Conservation (phyloP, 116 monocot genomes). For the Papilionanthe hybrid region DNA sequence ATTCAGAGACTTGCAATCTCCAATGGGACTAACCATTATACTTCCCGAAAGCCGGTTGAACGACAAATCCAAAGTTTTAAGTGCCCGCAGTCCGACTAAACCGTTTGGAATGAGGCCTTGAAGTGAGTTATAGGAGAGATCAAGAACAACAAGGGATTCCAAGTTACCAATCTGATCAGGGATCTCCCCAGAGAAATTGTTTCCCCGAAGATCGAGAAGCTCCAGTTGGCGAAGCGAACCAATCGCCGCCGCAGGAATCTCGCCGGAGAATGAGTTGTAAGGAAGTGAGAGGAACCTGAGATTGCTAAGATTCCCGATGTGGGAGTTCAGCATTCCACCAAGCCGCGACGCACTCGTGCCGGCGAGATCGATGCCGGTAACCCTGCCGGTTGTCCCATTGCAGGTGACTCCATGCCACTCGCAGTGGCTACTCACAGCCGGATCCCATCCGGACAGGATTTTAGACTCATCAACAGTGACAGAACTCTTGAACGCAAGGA, state of each 20-base stretch:
- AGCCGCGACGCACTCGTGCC: slow-evolving; percentile 5
- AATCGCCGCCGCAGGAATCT: slow-evolving; percentile 11
- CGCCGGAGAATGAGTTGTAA: slow-evolving; percentile 33
- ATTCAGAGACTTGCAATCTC: slow-evolving; percentile 20
- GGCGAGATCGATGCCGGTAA: slow-evolving; percentile 34
- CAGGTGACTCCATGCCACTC: slow-evolving; percentile 54
- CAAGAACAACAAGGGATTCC: slow-evolving; percentile 19
- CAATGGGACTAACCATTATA: slow-evolving; percentile 11
- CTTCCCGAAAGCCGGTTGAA: slow-evolving; percentile 31
- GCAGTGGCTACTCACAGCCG: slow-evolving; percentile 24
- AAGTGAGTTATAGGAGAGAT: slow-evolving; percentile 41
- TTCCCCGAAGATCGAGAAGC: slow-evolving; percentile 26
- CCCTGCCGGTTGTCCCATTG: slow-evolving; percentile 22
- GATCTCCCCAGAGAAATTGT: slow-evolving; percentile 36
- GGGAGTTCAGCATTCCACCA: slow-evolving; percentile 18
- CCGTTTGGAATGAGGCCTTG: slow-evolving; percentile 30
- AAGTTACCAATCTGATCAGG: slow-evolving; percentile 14
- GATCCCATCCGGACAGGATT: slow-evolving; percentile 39
- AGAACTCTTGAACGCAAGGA: slow-evolving; percentile 32
- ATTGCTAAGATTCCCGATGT: slow-evolving; percentile 26
- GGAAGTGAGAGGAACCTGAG: slow-evolving; percentile 26
- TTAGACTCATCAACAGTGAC: slow-evolving; percentile 21
- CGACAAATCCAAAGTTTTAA: slow-evolving; percentile 37
- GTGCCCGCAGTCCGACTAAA: slow-evolving; percentile 21
- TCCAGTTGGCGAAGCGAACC: slow-evolving; percentile 17